Evolutionary conservation across 768 basidiomycete species (phyloP).

Genomic region (Amylocystis lapponica): DNA sequence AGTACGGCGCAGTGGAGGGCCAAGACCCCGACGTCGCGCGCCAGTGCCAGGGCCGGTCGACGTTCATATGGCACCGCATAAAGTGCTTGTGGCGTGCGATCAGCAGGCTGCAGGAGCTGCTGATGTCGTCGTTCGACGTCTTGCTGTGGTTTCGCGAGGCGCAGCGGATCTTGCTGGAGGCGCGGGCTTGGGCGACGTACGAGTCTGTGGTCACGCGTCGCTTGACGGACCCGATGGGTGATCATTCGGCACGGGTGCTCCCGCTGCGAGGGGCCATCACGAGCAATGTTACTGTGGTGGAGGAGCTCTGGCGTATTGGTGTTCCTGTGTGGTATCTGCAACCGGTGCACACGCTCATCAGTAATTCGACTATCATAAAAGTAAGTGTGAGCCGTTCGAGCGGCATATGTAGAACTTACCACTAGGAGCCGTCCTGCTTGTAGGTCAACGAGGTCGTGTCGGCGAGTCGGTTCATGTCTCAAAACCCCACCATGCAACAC

Average conservation of each 20-base stretch:
- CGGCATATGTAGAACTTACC: too few species aligned
- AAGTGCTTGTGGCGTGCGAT: not conserved
- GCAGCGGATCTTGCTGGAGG: not conserved
- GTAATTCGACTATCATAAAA: too few species aligned
- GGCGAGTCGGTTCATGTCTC: too few species aligned
- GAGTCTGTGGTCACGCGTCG: not conserved
- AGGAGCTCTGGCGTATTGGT: not conserved
- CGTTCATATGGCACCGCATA: not conserved
- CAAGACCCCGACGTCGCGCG: too few species aligned
- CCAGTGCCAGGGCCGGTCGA: not conserved
- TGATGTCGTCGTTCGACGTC: not conserved
- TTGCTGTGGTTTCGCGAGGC: not conserved
- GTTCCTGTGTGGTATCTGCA: not conserved
- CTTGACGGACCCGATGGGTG: not conserved
- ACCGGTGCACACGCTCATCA: not conserved
- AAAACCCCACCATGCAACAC: too few species aligned
- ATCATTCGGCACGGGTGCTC: not conserved
- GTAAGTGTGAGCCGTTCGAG: too few species aligned
- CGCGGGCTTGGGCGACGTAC: not conserved
- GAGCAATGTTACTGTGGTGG: not conserved
- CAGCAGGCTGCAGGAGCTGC: not conserved
- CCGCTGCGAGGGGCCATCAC: not conserved
- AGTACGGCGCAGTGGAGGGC: too few species aligned
- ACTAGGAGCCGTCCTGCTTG: too few species aligned
- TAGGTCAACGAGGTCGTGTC: too few species aligned